Evolutionary conservation across 345 rosid species (phyloP).

Genomic region (Durio zibethinus): DNA sequence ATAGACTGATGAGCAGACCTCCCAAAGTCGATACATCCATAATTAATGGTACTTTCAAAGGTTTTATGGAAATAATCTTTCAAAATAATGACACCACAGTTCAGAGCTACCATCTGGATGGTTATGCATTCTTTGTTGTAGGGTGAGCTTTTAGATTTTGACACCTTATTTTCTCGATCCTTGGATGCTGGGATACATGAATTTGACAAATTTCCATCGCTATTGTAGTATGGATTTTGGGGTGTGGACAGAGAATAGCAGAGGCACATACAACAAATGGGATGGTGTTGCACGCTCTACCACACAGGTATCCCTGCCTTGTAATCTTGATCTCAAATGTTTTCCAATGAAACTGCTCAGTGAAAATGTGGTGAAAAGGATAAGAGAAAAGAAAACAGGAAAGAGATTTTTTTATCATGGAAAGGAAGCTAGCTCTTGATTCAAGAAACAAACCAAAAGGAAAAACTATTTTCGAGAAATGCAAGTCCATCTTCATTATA

Average conservation of each 20-base stretch:
- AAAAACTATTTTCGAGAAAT: not conserved
- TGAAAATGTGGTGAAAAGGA: not conserved
- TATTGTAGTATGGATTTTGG: slow-evolving; percentile 82
- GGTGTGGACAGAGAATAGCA: slow-evolving; percentile 81
- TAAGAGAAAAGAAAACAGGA: not conserved
- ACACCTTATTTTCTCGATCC: slow-evolving; percentile 3
- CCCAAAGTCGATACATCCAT: no score
- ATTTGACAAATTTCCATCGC: slow-evolving; percentile 12
- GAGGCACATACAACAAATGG: slow-evolving; percentile 80
- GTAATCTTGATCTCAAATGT: not conserved
- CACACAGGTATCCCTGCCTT: slow-evolving; percentile 50
- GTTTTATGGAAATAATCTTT: no score
- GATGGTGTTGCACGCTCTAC: slow-evolving; percentile 83
- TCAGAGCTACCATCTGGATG: no score
- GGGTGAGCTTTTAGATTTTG: not conserved
- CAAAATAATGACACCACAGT: no score
- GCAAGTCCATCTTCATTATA: not conserved
- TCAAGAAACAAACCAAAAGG: no score
- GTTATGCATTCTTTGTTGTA: no score
- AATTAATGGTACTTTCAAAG: no score
- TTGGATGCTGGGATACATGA: slow-evolving; percentile 3
- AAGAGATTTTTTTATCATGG: no score
- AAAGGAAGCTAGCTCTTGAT: not conserved
- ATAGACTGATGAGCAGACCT: no score
- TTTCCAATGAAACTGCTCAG: not conserved